Percentiles rank a stretch among this genome's conserved stretches.
phyloP scores from a whole-genome alignment of 805 yeast genomes.

The Barnettozyma sucrosica region DNA sequence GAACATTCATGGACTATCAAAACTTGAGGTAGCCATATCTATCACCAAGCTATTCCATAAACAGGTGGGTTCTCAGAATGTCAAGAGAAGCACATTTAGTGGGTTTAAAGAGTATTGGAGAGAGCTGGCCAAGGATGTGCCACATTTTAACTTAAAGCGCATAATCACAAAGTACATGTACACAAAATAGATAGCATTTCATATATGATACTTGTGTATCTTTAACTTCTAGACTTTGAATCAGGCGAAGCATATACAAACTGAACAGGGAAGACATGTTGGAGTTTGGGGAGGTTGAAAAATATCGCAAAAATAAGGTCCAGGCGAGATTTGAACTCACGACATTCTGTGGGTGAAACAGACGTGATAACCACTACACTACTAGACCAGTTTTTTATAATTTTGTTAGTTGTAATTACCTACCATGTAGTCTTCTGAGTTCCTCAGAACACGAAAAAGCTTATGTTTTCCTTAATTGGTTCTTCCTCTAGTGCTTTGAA shows the following conservation, averaged over 20 bases:
- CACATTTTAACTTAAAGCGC: background rate
- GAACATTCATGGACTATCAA: constrained; percentile 15
- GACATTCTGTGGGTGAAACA: constrained; percentile 32
- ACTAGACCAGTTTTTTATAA: constrained; percentile 22
- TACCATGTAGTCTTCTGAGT: no score
- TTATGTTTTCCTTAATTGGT: no score
- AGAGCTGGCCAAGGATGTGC: background rate
- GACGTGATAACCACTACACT: constrained; percentile 34
- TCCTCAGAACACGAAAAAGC: no score
- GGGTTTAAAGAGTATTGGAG: constrained; percentile 18
- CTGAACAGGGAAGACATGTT: no score
- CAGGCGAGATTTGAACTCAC: constrained; percentile 33
- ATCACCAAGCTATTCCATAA: constrained; percentile 7
- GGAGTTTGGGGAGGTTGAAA: no score
- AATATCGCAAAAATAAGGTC: constrained; percentile 23
- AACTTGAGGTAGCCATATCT: constrained; percentile 14
- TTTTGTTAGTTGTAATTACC: no score
- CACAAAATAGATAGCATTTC: background rate
- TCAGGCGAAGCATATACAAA: no score
- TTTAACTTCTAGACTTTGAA: no score
- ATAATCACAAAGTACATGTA: background rate
- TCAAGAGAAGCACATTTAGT: background rate
- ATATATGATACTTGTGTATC: background rate
- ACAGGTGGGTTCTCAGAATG: background rate
- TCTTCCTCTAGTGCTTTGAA: no score